Base-by-base conservation (phyloP, 2,329 filamentous ascomycete genomes). In the Aspergillus puulaauensis region DNA sequence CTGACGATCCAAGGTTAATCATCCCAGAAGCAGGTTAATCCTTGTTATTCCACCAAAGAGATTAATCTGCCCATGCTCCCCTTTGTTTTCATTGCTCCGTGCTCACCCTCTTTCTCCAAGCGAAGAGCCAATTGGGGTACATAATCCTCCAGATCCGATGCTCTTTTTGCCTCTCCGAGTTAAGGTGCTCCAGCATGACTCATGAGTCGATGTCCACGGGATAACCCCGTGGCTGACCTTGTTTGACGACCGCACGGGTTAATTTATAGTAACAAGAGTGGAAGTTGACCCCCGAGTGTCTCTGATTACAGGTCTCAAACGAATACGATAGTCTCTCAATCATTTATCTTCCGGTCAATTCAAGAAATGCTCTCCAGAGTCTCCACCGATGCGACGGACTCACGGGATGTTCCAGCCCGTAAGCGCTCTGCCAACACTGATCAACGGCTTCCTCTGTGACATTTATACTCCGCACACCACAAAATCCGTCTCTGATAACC, bases 401-500 rank as follows among this genome's bases (percentile, higher is more conserved):
- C 43, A 43, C 33, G 33, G n/a, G 35, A 37, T 48, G 21, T 5
- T 35, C 45, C 27, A n/a, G 31, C 31, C 35, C 37, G 21, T 51
- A 37, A 43, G 15, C 39, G 43, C 52, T 46, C 56, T 58, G 53
- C 46, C 51, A 27, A 52, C 43, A 60, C 60, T 56, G 63, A 65
- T 63, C 63, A 63, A 65, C 62, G 63, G 60, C 57, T 54, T 40
- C 40, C 35, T 43, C 21, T 24, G 14, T 54, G 39, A 44, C 49
- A 48, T 27, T 12, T 11, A 4, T 27, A 23, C 44, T 27, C 23
- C 27, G 21, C 12, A 27, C 44, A 46, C 23, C 27, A 27, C 12
- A 27, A 31, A 19, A 15, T 40, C 11, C 6, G 6, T 19, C n/a
- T 24, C 33, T n/a, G 12, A 24, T 12, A 11, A 19, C 24, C 35